Evolutionary conservation across 2,329 filamentous ascomycete genomes (phyloP).

Genomic region (Aureobasidium sp.): DNA sequence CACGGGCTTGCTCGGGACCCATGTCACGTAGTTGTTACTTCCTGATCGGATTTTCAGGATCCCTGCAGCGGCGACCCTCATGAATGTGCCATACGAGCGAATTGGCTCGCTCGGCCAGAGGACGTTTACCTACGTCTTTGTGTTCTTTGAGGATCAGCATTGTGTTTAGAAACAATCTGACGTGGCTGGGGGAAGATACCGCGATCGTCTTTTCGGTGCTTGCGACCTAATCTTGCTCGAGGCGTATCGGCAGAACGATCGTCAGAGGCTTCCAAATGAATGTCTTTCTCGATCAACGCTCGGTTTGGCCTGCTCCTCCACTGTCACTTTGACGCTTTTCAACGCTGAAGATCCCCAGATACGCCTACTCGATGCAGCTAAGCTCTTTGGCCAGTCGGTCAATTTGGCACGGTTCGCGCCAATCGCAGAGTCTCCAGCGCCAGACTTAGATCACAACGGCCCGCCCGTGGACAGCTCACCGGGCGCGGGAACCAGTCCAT

Average conservation of each 20-base stretch:
- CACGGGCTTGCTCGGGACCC: background rate
- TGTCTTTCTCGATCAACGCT: background rate
- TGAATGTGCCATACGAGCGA: background rate
- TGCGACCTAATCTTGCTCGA: background rate
- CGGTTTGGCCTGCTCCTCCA: background rate
- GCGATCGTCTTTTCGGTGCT: background rate
- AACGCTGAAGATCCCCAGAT: background rate
- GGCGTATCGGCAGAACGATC: background rate
- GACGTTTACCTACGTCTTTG: background rate
- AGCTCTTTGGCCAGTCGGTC: background rate
- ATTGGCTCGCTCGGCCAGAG: background rate
- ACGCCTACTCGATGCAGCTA: constrained; percentile 4
- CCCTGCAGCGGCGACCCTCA: background rate
- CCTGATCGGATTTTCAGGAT: background rate
- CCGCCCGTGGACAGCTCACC: constrained; percentile 9
- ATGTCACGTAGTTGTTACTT: background rate
- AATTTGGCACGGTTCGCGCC: background rate
- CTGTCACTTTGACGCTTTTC: background rate
- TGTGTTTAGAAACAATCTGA: background rate
- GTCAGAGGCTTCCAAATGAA: constrained; percentile 7
- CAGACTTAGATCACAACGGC: background rate
- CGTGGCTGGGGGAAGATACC: background rate
- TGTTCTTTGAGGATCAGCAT: background rate
- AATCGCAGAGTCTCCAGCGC: constrained; percentile 1
- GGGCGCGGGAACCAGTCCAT: background rate